Base-by-base conservation (phyloP, 768 basidiomycete species). In the Boletus sp. region DNA sequence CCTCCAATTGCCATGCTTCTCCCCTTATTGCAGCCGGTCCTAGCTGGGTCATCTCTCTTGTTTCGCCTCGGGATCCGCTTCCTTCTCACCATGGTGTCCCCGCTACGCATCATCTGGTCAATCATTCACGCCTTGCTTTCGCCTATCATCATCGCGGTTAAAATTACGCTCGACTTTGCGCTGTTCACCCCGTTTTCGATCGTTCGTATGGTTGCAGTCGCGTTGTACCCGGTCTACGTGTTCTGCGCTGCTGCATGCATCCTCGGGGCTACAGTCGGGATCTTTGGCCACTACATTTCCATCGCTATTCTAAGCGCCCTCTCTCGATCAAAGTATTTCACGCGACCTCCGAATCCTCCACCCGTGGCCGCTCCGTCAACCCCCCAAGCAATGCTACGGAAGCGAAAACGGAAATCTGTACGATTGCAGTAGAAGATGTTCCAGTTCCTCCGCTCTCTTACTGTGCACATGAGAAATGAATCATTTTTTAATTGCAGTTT, bases 211-310 rank as follows among this genome's bases (percentile, higher is more conserved):
- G 54, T 80, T 29, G 65, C 78, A 17, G 75, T 78, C 7, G 73
- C 76, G 10, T 50, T 85, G 1, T 83, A 80, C 47, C 84, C 84
- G 0, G 50, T 84, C 35, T 86, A 85, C 59, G 77, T 84, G 14
- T 78, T 85, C 56, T 77, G 74, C 39, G 82, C 82, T 2, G 77
- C 81, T 1, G 83, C 84, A 1, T 83, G 80, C 58, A 78, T 86
- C 49, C 73, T 75, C 9, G 84, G 84, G 7, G 71, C 68, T 10
- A 17, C 77, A 18, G 44, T 85, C 1, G 84, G 84, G 3, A 47
- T 77, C 1, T 57, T 71, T 12, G 84, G 75, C 1, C 62, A 56
- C 36, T 66, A 68, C 33, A 7, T 60, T 11, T 55, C 63, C 46
- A 62, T 42, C n/a, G 2, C 49, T 3, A 52, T 68, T 10, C 37